Evolutionary conservation across 2,329 filamentous ascomycete species (phyloP).

Genomic region (Penicillium frequentans): DNA sequence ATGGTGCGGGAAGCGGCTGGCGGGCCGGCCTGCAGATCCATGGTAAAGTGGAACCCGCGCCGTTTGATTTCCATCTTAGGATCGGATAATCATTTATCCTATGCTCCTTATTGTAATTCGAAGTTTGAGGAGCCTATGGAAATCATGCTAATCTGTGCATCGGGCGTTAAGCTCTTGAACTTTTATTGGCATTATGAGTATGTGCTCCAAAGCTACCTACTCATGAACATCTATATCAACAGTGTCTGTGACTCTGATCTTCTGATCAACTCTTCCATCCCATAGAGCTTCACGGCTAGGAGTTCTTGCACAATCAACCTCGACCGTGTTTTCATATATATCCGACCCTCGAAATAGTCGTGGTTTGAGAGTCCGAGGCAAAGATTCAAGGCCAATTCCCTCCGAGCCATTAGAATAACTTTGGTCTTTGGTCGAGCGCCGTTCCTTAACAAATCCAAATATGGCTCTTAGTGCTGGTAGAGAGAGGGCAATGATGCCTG

Average conservation of each 20-base stretch:
- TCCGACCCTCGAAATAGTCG: constrained; percentile 1
- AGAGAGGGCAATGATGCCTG: constrained; percentile 20
- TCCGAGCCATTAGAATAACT: neutral
- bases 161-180: no score
- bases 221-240: neutral
- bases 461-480: constrained; percentile 13
- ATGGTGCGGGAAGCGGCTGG: no score
- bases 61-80: no score
- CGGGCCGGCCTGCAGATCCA: no score
- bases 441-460: constrained; percentile 17
- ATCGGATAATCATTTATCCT: no score
- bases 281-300: constrained; percentile 5
- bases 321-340: neutral
- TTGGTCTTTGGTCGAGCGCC: neutral
- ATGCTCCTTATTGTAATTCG: no score
- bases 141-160: no score
- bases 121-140: no score
- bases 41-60: no score
- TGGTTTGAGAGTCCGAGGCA: neutral
- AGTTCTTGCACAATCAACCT: constrained; percentile 1
- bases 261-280: neutral
- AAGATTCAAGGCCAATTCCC: neutral
- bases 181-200: no score
- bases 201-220: neutral
- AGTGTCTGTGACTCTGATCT: constrained; percentile 5